These are phyloP conservation scores for Biscogniauxia marginata DNA, from an alignment of 2,329 filamentous ascomycete species.

Conservation along the genomic window DNA sequence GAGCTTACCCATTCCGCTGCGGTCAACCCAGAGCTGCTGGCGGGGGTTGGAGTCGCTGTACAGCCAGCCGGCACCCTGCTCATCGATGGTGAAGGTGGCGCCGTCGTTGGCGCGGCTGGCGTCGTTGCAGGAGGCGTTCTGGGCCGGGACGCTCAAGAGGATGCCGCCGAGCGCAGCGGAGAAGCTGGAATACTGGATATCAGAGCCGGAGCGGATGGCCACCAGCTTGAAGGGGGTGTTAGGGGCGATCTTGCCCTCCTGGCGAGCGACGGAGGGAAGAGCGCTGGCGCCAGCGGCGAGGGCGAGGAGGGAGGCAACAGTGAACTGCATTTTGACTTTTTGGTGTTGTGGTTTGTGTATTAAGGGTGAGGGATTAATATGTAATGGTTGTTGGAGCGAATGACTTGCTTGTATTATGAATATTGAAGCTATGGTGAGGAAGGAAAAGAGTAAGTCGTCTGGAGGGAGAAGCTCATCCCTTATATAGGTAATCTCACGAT, in stretches of 20 bases:
- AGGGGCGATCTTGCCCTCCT: conserved; percentile 25
- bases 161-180: conserved; percentile 46
- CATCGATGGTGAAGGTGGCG: conserved; percentile 51
- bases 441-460: not conserved
- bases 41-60: conserved; percentile 42
- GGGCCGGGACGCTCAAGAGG: conserved; percentile 41
- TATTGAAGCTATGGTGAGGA: not conserved
- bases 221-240: conserved; percentile 43
- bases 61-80: conserved; percentile 48
- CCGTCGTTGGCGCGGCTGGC: conserved; percentile 35
- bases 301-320: conserved; percentile 57
- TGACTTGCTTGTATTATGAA: not conserved
- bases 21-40: conserved; percentile 54
- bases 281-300: conserved; percentile 35
- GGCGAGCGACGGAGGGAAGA: conserved; percentile 14
- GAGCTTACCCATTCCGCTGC: conserved; percentile 55
- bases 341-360: not conserved
- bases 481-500: not conserved
- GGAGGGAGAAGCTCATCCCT: not conserved
- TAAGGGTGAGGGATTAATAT: not conserved
- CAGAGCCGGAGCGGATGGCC: conserved; percentile 47
- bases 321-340: conserved; percentile 7
- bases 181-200: conserved; percentile 46
- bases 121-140: conserved; percentile 49
- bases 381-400: not conserved